Base-by-base conservation (phyloP, 1,284 basidiomycete species). In the Wolfiporia cocos region DNA sequence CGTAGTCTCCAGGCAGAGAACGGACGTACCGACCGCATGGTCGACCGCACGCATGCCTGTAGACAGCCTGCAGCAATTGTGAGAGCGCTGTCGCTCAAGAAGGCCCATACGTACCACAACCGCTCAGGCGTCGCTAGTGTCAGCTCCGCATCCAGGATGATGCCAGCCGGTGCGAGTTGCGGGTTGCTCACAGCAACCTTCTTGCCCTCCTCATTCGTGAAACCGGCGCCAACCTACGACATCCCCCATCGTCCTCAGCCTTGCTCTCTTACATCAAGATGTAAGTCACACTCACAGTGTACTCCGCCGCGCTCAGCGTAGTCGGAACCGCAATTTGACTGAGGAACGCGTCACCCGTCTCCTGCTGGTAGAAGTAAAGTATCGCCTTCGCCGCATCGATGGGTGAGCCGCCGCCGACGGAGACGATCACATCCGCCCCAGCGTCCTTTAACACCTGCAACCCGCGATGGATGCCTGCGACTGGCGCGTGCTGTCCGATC, bases 231-330 rank as follows among this genome's bases (percentile, higher is more conserved):
- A 37, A 74, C 78, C 50, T 52, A 23, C 17, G 14, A n/a, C n/a
- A n/a, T n/a, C n/a, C n/a, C n/a, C n/a, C n/a, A n/a, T n/a, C n/a
- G n/a, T n/a, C n/a, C n/a, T n/a, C n/a, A n/a, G n/a, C n/a, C n/a
- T n/a, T n/a, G n/a, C n/a, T n/a, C n/a, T n/a, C n/a, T n/a, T n/a
- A n/a, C n/a, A n/a, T n/a, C n/a, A n/a, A n/a, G n/a, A n/a, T n/a
- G n/a, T n/a, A n/a, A n/a, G n/a, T n/a, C n/a, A n/a, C 9, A 57
- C 71, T 46, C 48, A 81, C 83, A 36, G 72, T 71, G 54, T 84
- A 86, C 55, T 91, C 87, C 1, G 88, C 89, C 1, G 86, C 86
- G 49, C 82, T 86, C 23, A 91, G 64, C 5, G 88, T 90, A 2
- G 88, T 92, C 0, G 88, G 88, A 39, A 91, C 78, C 4, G 86